Evolutionary conservation across 2,329 filamentous ascomycete species (phyloP).

Genomic region (Pseudonectria buxi): DNA sequence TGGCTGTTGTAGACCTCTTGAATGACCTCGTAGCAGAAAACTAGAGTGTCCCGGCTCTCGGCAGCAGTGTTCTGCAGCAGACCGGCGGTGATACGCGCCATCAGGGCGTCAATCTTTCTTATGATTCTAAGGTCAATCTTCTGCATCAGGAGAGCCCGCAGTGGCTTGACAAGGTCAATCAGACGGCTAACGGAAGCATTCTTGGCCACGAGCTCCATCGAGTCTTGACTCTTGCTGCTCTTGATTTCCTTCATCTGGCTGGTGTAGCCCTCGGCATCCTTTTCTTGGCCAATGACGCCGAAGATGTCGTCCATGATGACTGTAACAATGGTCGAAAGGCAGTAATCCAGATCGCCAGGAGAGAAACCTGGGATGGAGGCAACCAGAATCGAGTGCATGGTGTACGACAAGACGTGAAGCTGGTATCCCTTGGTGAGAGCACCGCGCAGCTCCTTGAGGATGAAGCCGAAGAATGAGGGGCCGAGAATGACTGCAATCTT

Average conservation of each 20-base stretch:
- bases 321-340: slow-evolving; percentile 66
- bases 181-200: slow-evolving; percentile 71
- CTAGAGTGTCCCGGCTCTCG: slow-evolving; percentile 71
- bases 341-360: slow-evolving; percentile 85
- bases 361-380: slow-evolving; percentile 64
- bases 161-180: slow-evolving; percentile 67
- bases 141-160: slow-evolving; percentile 73
- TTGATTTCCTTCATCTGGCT: slow-evolving; percentile 97
- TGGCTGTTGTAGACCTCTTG: slow-evolving; percentile 72
- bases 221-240: slow-evolving; percentile 96
- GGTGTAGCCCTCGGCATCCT: slow-evolving; percentile 91
- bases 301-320: slow-evolving; percentile 98
- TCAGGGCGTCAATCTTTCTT: slow-evolving; percentile 82
- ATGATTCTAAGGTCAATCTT: slow-evolving; percentile 77
- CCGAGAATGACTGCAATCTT: slow-evolving; percentile 79
- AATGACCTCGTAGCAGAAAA: slow-evolving; percentile 93
- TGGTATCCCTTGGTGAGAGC: slow-evolving; percentile 84
- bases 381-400: slow-evolving; percentile 84
- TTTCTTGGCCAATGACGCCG: slow-evolving; percentile 85
- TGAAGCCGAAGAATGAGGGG: slow-evolving; percentile 77
- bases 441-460: slow-evolving; percentile 83
- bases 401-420: slow-evolving; percentile 90
- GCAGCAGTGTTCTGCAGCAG: slow-evolving; percentile 75
- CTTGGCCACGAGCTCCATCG: slow-evolving; percentile 86
- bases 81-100: slow-evolving; percentile 76